Evolutionary conservation across 331 rosid species (phyloP).

Genomic region (Arachis monticola): DNA sequence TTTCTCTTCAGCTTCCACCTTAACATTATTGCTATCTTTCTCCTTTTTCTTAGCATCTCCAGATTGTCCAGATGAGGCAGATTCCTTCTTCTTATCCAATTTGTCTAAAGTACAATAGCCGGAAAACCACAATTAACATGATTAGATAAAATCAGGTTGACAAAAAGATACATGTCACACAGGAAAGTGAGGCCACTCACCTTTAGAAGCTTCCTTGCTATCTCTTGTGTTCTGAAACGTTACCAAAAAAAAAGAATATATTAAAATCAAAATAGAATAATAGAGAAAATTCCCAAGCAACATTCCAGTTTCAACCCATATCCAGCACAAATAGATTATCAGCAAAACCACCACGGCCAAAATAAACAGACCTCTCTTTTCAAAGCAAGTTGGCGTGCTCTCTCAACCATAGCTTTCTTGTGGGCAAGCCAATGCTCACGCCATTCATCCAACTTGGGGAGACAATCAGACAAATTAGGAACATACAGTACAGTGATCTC

Average conservation of each 20-base stretch:
- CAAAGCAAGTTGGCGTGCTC: constrained; percentile 63
- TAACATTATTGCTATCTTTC: constrained; percentile 52
- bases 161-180: constrained; percentile 3
- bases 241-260: neutral
- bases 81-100: constrained; percentile 60
- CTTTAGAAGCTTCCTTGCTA: constrained; percentile 71
- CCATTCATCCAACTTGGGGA: constrained; percentile 85
- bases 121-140: constrained; percentile 13
- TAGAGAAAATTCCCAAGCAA: constrained; percentile 9
- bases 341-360: constrained; percentile 3
- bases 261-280: neutral
- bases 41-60: constrained; percentile 60
- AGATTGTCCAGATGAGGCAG: constrained; percentile 52
- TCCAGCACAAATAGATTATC: neutral
- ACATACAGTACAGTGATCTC: constrained; percentile 86
- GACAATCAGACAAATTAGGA: constrained; percentile 93
- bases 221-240: constrained; percentile 73
- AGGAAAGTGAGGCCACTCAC: constrained; percentile 44
- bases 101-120: constrained; percentile 47
- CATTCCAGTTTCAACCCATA: constrained; percentile 2
- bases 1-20: constrained; percentile 55
- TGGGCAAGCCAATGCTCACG: constrained; percentile 90
- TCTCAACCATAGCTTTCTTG: constrained; percentile 78
- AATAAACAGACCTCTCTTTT: constrained; percentile 70
- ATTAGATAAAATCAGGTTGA: neutral